Conservation (phyloP, 352 stramenopile species). For the Pythium vanterpoolii region DNA sequence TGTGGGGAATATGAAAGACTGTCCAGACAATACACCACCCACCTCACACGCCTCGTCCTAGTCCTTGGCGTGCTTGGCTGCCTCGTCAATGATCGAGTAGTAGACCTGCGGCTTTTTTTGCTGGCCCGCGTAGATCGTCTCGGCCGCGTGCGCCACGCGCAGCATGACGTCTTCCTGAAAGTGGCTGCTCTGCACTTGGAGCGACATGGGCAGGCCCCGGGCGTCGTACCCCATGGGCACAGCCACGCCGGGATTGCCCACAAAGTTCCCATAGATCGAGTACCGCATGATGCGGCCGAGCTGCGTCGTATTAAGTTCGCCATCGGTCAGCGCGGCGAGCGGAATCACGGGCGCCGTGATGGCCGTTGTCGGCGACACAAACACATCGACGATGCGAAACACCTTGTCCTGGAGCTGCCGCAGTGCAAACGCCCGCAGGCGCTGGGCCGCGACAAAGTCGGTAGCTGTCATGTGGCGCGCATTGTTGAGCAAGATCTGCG, state of each 20-base stretch:
- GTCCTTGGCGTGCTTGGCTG: not conserved
- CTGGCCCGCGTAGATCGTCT: constrained; percentile 34
- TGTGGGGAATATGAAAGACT: too few species aligned
- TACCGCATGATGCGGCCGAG: constrained; percentile 76
- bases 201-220: constrained; percentile 60
- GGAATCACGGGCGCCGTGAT: constrained; percentile 75
- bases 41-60: constrained; percentile 23
- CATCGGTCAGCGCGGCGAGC: constrained; percentile 33
- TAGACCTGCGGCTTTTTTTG: constrained; percentile 60
- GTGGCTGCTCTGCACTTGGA: constrained; percentile 75
- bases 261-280: constrained; percentile 83
- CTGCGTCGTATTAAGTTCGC: constrained; percentile 55
- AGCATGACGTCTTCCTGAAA: constrained; percentile 78
- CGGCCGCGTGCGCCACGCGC: constrained; percentile 53
- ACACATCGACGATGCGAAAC: constrained; percentile 85
- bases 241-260: constrained; percentile 74
- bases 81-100: constrained; percentile 71
- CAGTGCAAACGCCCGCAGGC: constrained; percentile 78
- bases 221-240: constrained; percentile 75
- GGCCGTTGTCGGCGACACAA: constrained; percentile 78
- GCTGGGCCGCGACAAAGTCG: constrained; percentile 87
- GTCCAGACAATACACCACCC: constrained; percentile 23
- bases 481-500: constrained; percentile 70
- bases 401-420: constrained; percentile 70
- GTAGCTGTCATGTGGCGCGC: constrained; percentile 59